Conservation (phyloP, 345 rosid species). For the Trapa bicornis region DNA sequence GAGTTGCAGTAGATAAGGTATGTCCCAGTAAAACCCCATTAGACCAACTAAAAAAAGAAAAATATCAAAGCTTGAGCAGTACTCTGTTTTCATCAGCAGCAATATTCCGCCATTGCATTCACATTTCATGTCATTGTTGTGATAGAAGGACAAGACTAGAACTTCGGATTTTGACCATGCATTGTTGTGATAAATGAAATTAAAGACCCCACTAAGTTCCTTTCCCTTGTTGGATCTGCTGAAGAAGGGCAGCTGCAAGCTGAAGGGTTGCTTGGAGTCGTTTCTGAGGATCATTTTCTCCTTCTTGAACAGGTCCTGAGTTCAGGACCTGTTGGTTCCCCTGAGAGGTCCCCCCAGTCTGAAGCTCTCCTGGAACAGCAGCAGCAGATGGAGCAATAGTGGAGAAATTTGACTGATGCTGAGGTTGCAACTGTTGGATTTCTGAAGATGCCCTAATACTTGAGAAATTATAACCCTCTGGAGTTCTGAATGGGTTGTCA, state of each 20-base stretch:
- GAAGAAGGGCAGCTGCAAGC: conserved; percentile 91
- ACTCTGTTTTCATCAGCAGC: too few relatives aligned
- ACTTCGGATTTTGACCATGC: neutral
- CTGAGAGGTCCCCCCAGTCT: conserved; percentile 13
- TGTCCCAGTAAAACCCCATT: too few relatives aligned
- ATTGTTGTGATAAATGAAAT: neutral
- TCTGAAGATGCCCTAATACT: conserved; percentile 21
- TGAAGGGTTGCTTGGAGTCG: conserved; percentile 87
- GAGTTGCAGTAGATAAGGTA: too few relatives aligned
- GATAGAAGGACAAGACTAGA: neutral
- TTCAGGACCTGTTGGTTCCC: conserved; percentile 28
- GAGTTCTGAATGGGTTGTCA: conserved; percentile 18
- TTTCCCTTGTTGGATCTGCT: conserved; percentile 83
- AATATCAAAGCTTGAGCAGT: too few relatives aligned
- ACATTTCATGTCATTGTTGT: neutral
- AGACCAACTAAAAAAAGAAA: too few relatives aligned
- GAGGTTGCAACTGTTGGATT: conserved; percentile 39
- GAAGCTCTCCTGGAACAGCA: conserved; percentile 16
- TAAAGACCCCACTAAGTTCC: conserved; percentile 20
- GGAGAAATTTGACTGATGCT: conserved; percentile 22
- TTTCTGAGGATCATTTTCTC: conserved; percentile 70
- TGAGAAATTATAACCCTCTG: conserved; percentile 34
- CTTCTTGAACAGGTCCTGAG: conserved; percentile 27
- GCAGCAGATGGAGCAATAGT: neutral
- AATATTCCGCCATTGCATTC: neutral